Base-by-base conservation (phyloP, 192 early-diverging fungal genomes). In the Coemansia sp. region DNA sequence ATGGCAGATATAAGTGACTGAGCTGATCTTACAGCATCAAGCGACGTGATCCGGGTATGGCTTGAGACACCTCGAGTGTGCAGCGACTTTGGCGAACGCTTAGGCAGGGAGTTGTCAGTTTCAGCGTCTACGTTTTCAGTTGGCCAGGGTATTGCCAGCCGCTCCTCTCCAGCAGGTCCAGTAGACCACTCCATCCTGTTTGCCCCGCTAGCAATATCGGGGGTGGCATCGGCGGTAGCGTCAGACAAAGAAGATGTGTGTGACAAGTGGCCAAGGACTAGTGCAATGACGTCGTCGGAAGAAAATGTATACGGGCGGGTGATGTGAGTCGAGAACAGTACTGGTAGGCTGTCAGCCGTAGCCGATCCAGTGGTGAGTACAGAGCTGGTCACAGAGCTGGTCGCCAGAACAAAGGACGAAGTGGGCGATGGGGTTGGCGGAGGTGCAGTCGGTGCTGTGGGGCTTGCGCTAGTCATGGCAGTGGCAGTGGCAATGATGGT, bases 1-100 rank as follows among this genome's bases (percentile, higher is more conserved):
- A 75, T 75, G 15, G 29, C 67, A 7, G 73, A 75, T 3, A 75
- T 62, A 14, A 75, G 32, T 8, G 73, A 75, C 2, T 40, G 53
- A 4, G 67, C 73, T 1, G 67, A 75, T 20, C 43, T 63, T 7
- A 59, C 15, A 12, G 70, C 70, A 43, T 43, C 42, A 14, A 43
- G 42, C 7, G 42, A 43, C n/a, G 42, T 43, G 19, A 43, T 43
- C 42, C 42, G 42, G 42, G 42, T 43, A 15, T 43, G 17, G 42
- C 42, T 43, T 15, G 42, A 43, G n/a, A 43, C 19, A 4, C 42
- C 42, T 3, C 42, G 42, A 43, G 42, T 43, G 42, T 43, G 42
- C 4, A 43, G n/a, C 14, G 42, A 43, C n/a, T 43, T 43, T n/a
- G 42, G 42, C 17, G 42, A 43, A 5, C 42, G 42, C 42, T 43